Base-by-base conservation (phyloP, 192 early-diverging fungal genomes). In the Rhizoclosmatium globosum region DNA sequence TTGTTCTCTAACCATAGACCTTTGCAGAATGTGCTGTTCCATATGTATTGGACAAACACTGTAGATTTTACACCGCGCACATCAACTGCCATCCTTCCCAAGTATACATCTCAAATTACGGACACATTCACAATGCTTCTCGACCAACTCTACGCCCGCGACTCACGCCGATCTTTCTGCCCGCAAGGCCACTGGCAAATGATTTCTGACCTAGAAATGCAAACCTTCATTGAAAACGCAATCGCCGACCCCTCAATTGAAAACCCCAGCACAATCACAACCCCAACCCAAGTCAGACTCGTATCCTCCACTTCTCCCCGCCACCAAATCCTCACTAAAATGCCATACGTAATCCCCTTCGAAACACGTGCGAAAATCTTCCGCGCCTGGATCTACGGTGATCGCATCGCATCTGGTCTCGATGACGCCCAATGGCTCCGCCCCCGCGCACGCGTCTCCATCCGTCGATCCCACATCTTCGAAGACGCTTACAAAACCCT, bases 261-360 rank as follows among this genome's bases (percentile, higher is more conserved):
- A 21, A 23, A 46, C 47, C 13, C n/a, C 48, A 3, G 7, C 67
- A n/a, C 67, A 9, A 44, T 23, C 17, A 19, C 53, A 39, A 23
- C 70, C 7, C 17, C 42, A 13, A 68, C 13, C 38, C 67, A 13
- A 68, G 13, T 39, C 82, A 57, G 44, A 1, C 21, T n/a, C 46
- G 43, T 58, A 9, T 44, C 38, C 50, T 41, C 4, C 39, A 65
- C 85, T 4, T 87, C 86, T 50, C 91, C 91, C 3, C 85, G 89
- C 2, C 82, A 91, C 4, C 84, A 79, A 39, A 76, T 99, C 31
- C 84, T 99, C 65, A 89, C 88, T 47, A 87, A 93, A 60, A 92
- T 99, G 4, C 97, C 97, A 2, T 99, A 97, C 85, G 91, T 98
- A 2, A 91, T 98, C 31, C 94, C 94, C 1, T 97, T 99, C 79